A percentile compares a stretch with the other conserved stretches of the same genome.
phyloP scores from a whole-genome alignment of 352 stramenopile genomes.

The Phytophthora sp. region DNA sequence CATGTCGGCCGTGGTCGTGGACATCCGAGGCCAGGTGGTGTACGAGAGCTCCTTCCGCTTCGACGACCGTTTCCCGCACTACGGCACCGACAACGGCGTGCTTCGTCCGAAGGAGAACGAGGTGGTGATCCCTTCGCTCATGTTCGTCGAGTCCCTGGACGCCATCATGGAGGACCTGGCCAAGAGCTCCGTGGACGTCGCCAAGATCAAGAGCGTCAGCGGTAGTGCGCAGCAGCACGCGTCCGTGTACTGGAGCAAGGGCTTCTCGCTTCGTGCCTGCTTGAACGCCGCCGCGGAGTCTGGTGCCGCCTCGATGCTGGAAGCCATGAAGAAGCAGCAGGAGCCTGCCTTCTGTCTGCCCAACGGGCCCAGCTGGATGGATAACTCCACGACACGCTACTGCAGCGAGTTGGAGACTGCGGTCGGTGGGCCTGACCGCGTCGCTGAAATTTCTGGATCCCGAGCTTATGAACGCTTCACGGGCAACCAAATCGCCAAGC shows the following conservation, averaged over 20 bases:
- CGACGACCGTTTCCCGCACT: constrained; percentile 66
- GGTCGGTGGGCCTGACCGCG: constrained; percentile 57
- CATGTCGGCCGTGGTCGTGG: constrained; percentile 75
- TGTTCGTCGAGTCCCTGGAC: constrained; percentile 85
- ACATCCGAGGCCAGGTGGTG: constrained; percentile 45
- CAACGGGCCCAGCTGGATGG: constrained; percentile 87
- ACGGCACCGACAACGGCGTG: constrained; percentile 73
- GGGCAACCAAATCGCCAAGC: constrained; percentile 78
- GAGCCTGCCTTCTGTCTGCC: constrained; percentile 55
- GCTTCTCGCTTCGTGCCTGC: constrained; percentile 45
- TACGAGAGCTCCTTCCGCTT: constrained; percentile 74
- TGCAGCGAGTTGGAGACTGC: constrained; percentile 62
- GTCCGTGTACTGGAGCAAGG: constrained; percentile 77
- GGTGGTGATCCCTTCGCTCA: constrained; percentile 74
- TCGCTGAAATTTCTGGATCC: constrained; percentile 79
- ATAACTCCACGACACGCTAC: constrained; percentile 73
- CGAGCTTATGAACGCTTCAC: constrained; percentile 87
- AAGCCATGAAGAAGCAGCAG: constrained; percentile 31
- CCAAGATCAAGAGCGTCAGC: constrained; percentile 63
- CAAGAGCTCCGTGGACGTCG: constrained; percentile 37
- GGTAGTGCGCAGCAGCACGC: constrained; percentile 87
- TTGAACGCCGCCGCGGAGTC: constrained; percentile 37
- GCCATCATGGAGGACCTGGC: constrained; percentile 58
- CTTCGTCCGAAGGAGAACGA: constrained; percentile 49
- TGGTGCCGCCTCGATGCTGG: constrained; percentile 20